A percentile compares a stretch with the other conserved stretches of the same genome.
Evolutionary conservation across 2,329 filamentous ascomycete genomes (phyloP).

Genomic region (Calonectria naviculata): DNA sequence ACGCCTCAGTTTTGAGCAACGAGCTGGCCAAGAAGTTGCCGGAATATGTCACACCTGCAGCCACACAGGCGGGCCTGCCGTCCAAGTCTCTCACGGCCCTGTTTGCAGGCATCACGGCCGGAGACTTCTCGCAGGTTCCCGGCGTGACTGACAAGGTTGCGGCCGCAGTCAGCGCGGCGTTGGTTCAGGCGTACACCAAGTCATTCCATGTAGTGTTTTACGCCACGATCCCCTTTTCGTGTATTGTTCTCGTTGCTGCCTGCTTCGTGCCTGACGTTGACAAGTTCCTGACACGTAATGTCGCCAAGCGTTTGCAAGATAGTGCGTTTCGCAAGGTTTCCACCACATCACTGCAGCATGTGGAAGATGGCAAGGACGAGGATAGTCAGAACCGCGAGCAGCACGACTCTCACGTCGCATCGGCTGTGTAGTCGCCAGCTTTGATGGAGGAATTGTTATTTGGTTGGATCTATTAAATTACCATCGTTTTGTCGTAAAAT

Average conservation of each 20-base stretch:
- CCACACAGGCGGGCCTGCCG: constrained; percentile 49
- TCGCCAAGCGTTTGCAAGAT: constrained; percentile 54
- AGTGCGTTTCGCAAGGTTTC: constrained; percentile 20
- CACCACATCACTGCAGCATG: constrained; percentile 4
- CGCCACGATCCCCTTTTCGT: constrained; percentile 52
- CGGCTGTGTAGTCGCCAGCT: background rate
- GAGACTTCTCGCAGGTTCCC: constrained; percentile 45
- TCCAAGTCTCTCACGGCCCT: constrained; percentile 44
- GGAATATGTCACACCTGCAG: constrained; percentile 47
- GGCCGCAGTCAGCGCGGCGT: constrained; percentile 45
- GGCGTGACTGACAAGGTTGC: constrained; percentile 48
- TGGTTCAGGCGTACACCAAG: constrained; percentile 54
- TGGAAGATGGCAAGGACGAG: background rate
- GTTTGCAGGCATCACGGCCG: constrained; percentile 46
- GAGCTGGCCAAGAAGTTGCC: constrained; percentile 47
- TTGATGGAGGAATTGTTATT: background rate
- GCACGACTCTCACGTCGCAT: background rate
- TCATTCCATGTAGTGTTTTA: constrained; percentile 58
- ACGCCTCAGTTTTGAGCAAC: constrained; percentile 50
- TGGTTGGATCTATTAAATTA: background rate
- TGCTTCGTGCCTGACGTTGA: constrained; percentile 55
- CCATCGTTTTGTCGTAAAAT: too few relatives aligned
- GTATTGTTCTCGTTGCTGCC: constrained; percentile 50
- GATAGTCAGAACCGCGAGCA: background rate
- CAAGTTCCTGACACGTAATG: constrained; percentile 54